A percentile compares a stretch with the other conserved stretches of the same genome.
Evolutionary conservation across 1,139 yeast genomes (phyloP).

Genomic region (Sugiyamaella castrensis): DNA sequence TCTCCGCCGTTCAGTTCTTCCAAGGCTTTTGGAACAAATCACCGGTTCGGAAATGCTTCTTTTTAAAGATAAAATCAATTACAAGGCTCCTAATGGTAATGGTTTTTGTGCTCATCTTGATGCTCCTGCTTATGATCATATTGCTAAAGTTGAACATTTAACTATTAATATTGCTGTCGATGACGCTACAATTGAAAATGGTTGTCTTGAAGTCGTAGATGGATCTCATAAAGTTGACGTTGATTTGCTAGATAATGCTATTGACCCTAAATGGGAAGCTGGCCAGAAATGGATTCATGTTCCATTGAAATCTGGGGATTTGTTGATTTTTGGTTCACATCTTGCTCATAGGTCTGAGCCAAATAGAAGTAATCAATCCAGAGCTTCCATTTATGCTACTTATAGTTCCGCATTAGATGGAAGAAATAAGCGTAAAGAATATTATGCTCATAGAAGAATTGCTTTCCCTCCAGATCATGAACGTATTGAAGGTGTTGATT

Average conservation of each 20-base stretch:
- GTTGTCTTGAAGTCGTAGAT: conserved; percentile 19
- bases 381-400: conserved; percentile 7
- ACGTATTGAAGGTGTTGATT: conserved; percentile 34
- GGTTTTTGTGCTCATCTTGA: conserved; percentile 22
- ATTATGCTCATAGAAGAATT: conserved; percentile 13
- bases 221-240: conserved; percentile 19
- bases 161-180: conserved; percentile 22
- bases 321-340: conserved; percentile 6
- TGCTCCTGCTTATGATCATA: conserved; percentile 23
- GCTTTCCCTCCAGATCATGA: conserved; percentile 18
- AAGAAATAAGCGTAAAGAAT: conserved; percentile 32
- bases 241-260: conserved; percentile 2
- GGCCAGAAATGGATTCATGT: conserved; percentile 1
- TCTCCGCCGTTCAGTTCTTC: background rate
- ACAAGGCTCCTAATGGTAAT: conserved; percentile 18
- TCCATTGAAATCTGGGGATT: conserved; percentile 3
- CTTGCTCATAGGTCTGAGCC: conserved; percentile 4
- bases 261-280: conserved; percentile 1
- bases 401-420: conserved; percentile 4
- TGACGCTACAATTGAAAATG: conserved; percentile 20
- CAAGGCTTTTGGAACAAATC: conserved; percentile 10
- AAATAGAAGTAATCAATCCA: background rate
- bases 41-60: conserved; percentile 17
- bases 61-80: conserved; percentile 22
- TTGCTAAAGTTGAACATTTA: conserved; percentile 19